Base-by-base conservation (phyloP, 805 yeast genomes). In the Ascoidea rubescens region DNA sequence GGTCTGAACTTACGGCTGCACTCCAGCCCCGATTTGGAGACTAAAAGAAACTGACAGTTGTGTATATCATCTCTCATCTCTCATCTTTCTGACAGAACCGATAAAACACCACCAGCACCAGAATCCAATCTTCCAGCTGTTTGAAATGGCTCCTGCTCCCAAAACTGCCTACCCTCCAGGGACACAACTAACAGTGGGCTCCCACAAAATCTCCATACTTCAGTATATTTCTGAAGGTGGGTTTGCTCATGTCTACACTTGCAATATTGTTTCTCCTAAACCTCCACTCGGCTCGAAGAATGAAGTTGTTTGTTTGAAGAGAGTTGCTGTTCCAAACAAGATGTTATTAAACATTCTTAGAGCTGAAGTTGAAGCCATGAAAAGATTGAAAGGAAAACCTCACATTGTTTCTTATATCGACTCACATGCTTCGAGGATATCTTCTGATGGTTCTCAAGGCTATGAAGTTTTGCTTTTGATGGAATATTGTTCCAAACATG, bases 341-440 rank as follows among this genome's bases (percentile, higher is more conserved):
- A 77, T 80, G 60, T 85, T 84, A 51, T 73, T 93, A 63, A 87
- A 86, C 59, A 76, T 83, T 30, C 71, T 93, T 50, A 72, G 98
- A 56, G 96, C 95, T 45, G 99, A 93, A 65, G 99, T 93, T 14
- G 98, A 93, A 63, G 95, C 97, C 10, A 91, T 93, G 98, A 86
- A 87, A 67, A 73, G 96, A 31, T 71, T 93, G 42, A 72, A 82
- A 55, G 96, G 95, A 6, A 78, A 85, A 57, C 75, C 77, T 48
- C 82, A 83, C 62, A 80, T 93, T 55, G 99, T 93, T 1, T 81
- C 87, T 2, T 93, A 93, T 65, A 86, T 89, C 51, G 99, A 93
- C 65, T 87, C 96, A 2, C 96, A 93, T 68, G 99, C 99, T 5
- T 80, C 95, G 10, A 74, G 95, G 59, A 69, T 84, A 66, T 53